Evolutionary conservation across 805 yeast species (phyloP), one percentile per base, ranked within the genome.

Genomic region (Nakazawaea ishiwadae): DNA sequence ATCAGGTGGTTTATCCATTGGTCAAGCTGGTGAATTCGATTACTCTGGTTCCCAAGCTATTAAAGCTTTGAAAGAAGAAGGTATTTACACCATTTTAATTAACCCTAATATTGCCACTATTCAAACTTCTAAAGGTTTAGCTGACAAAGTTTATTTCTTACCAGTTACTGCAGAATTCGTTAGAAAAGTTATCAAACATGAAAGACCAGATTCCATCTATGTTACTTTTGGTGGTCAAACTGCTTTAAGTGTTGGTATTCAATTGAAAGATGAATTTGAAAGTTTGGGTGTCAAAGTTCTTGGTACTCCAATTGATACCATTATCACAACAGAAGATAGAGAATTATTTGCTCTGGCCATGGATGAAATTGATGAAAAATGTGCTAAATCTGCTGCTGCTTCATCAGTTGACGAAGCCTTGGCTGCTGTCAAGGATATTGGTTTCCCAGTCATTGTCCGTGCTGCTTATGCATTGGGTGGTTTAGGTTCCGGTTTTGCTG

Each of bases 11-110:
- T 74, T 93, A 56, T 86, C 96, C 43, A 93, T 93, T 61, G 99
- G 99, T 51, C 99, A 93, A 72, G 99, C 99, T 49, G 99, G 99
- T 66, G 99, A 93, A 69, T 93, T 93, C 59, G 99, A 93, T 65
- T 93, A 93, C 69, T 89, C 97, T 35, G 99, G 99, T 58, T 88
- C 96, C 42, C 99, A 93, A 69, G 99, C 99, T 45, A 93, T 93
- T 68, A 93, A 93, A 68, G 99, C 99, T 35, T 75, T 93, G 68
- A 91, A 88, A 65, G 97, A 93, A 71, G 98, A 90, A 68, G 96
- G 96, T 48, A 93, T 91, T 50, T 88, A 91, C 74, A 90, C 98
- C 44, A 83, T 93, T 52, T 76, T 93, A 58, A 90, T 93, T 60
- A 93, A 93, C 66, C 99, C 99, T 44, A 93, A 93, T 66, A 93